These are phyloP conservation scores for Globisporangium parvum DNA, from an alignment of 352 stramenopile genomes.

Conservation along the genomic window DNA sequence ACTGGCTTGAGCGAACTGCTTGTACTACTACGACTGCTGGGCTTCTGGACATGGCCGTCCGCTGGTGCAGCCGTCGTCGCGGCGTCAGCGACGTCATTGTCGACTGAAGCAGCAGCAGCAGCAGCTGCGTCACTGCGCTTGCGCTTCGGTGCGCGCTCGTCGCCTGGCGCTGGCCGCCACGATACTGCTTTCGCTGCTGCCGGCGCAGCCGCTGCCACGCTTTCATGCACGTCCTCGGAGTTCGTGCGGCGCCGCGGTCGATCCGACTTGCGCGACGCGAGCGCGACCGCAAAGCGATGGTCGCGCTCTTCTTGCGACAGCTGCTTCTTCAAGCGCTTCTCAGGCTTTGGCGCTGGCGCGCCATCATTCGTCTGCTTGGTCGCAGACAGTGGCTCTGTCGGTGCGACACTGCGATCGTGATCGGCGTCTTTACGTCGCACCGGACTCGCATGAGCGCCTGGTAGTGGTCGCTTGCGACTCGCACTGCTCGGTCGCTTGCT, in stretches of 20 bases:
- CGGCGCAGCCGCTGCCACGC: not conserved
- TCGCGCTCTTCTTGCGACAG: not conserved
- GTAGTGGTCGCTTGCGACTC: conserved; percentile 13
- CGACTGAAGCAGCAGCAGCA: too few relatives aligned
- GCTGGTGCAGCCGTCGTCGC: not conserved
- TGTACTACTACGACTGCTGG: not conserved
- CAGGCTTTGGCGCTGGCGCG: not conserved
- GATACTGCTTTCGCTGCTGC: not conserved
- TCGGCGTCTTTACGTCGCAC: not conserved
- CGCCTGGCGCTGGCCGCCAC: not conserved
- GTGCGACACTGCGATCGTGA: not conserved
- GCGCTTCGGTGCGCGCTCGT: not conserved
- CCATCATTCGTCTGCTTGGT: not conserved
- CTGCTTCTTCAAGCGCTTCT: conserved; percentile 1
- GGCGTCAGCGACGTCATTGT: not conserved
- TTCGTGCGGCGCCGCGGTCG: too few relatives aligned
- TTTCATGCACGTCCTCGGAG: not conserved
- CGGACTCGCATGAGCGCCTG: not conserved
- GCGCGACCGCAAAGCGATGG: too few relatives aligned
- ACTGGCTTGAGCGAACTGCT: not conserved
- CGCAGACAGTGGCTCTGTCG: too few relatives aligned
- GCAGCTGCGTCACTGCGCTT: not conserved
- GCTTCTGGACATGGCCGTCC: not conserved
- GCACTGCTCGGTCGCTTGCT: conserved; percentile 1
- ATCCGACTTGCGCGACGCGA: too few relatives aligned